Conservation (phyloP, 148 eudicot genomes). For the Amaranthus cruentus region DNA sequence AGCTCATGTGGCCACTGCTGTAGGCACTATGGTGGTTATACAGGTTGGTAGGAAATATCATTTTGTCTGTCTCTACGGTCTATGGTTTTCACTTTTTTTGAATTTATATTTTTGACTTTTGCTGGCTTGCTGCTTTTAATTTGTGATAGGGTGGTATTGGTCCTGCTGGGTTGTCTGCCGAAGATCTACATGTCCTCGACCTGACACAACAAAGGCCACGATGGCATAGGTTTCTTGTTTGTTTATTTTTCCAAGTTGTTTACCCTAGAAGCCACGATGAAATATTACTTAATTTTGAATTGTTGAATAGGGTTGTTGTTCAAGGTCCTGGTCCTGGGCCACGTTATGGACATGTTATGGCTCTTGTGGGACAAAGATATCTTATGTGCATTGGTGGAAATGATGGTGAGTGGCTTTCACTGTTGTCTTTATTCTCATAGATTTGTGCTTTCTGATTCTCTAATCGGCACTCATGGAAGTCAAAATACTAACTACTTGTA, state of each 20-base stretch:
- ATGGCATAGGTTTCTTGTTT: slow-evolving; percentile 83
- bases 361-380: slow-evolving; percentile 97
- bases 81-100: slow-evolving; percentile 5
- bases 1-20: slow-evolving; percentile 98
- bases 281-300: slow-evolving; percentile 14
- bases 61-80: not conserved
- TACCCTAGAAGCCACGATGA: not conserved
- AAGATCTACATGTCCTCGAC: slow-evolving; percentile 98
- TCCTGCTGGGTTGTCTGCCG: slow-evolving; percentile 98
- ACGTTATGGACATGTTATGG: slow-evolving; percentile 99
- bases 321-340: slow-evolving; percentile 99
- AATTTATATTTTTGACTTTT: slow-evolving; percentile 4
- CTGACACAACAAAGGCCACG: slow-evolving; percentile 92
- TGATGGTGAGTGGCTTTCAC: slow-evolving; percentile 57
- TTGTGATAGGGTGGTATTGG: slow-evolving; percentile 84
- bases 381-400: slow-evolving; percentile 99
- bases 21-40: slow-evolving; percentile 95
- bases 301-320: slow-evolving; percentile 78
- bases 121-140: slow-evolving; percentile 3
- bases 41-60: slow-evolving; percentile 51
- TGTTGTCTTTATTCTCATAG: not conserved
- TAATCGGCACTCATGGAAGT: not conserved
- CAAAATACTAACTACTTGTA: slow-evolving; percentile 25
- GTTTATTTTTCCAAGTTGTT: not conserved
- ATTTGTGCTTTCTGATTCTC: not conserved